Percentiles rank a stretch among this genome's conserved stretches.
phyloP scores from a whole-genome alignment of 2,329 filamentous ascomycete genomes.

The Aschersonia sp. region DNA sequence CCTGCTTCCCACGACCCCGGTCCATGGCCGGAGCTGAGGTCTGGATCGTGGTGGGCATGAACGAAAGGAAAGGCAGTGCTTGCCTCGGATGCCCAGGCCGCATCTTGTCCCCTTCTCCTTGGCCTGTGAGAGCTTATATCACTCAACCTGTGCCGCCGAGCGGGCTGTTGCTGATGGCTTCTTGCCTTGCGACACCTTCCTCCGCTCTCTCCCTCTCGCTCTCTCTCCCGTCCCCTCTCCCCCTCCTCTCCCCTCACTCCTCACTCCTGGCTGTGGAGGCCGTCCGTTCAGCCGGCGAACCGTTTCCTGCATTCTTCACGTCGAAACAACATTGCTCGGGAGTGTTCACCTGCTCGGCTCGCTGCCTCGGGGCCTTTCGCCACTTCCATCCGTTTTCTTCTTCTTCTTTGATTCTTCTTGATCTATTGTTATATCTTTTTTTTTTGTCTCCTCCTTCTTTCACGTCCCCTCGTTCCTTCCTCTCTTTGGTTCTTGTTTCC shows the following conservation, averaged over 20 bases:
- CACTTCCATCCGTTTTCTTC: conserved; percentile 20
- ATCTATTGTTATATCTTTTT: conserved; percentile 2
- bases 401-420: conserved; percentile 20
- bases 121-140: neutral
- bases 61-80: neutral
- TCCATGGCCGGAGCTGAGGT: neutral
- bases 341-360: conserved; percentile 31
- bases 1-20: neutral
- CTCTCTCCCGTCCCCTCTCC: conserved; percentile 29
- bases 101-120: neutral
- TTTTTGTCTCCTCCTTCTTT: neutral
- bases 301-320: neutral
- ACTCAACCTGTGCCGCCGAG: neutral
- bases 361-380: conserved; percentile 30
- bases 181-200: conserved; percentile 37
- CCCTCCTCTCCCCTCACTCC: conserved; percentile 6
- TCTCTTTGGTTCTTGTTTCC: neutral
- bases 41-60: neutral
- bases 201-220: conserved; percentile 31
- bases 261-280: conserved; percentile 36
- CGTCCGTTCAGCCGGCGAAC: conserved; percentile 41
- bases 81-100: neutral
- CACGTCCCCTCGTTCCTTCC: neutral
- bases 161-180: neutral
- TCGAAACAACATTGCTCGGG: conserved; percentile 8